phyloP scores from a whole-genome alignment of 208 protist genomes.

The Trypanosoma scelopori region DNA sequence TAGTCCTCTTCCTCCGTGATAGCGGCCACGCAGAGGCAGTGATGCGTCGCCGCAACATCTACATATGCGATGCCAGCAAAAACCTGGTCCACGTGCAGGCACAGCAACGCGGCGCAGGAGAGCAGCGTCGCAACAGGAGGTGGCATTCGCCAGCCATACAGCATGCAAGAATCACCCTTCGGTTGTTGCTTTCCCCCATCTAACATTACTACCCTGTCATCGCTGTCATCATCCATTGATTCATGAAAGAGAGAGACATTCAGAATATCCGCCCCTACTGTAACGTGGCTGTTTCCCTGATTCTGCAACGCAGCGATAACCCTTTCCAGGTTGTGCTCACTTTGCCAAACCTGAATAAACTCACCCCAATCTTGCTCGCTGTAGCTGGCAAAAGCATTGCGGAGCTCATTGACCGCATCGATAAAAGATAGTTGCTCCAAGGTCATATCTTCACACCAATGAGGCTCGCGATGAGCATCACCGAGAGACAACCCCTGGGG shows the following conservation, averaged over 20 bases:
- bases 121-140: neutral
- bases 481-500: neutral
- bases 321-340: neutral
- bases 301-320: neutral
- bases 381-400: neutral
- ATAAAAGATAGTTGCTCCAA: constrained; percentile 10
- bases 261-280: neutral
- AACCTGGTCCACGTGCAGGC: neutral
- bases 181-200: no score
- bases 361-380: constrained; percentile 1
- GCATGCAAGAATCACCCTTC: no score
- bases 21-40: neutral
- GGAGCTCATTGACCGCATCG: constrained; percentile 1
- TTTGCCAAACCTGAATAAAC: constrained; percentile 8
- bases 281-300: neutral
- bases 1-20: neutral
- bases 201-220: no score
- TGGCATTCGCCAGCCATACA: neutral
- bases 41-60: neutral
- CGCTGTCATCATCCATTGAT: neutral
- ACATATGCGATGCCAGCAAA: constrained; percentile 3
- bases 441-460: neutral
- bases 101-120: constrained; percentile 1
- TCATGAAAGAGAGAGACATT: neutral
- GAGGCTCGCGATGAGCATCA: neutral